phyloP scores from a whole-genome alignment of 139 green algal species.

The Asterochloris erici region DNA sequence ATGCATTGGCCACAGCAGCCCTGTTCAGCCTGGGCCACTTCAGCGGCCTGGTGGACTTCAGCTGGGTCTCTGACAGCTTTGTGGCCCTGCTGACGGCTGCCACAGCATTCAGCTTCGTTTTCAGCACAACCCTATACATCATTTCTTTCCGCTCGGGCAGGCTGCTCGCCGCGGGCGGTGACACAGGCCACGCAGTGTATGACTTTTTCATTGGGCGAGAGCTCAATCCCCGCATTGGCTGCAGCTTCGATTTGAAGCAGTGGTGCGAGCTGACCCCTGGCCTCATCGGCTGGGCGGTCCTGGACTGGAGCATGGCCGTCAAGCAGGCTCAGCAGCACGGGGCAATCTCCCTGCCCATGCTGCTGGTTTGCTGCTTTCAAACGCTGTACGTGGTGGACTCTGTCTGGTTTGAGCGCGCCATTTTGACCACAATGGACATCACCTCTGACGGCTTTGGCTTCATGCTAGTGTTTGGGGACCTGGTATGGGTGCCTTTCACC shows the following conservation, averaged over 20 bases:
- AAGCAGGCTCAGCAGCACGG: slow-evolving; percentile 57
- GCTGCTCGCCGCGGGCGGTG: slow-evolving; percentile 51
- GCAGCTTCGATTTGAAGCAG: slow-evolving; percentile 87
- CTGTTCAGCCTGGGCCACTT: slow-evolving; percentile 65
- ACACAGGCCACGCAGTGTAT: slow-evolving; percentile 59
- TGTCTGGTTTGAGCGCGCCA: slow-evolving; percentile 71
- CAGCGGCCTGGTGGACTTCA: slow-evolving; percentile 39
- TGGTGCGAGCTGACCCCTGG: slow-evolving; percentile 92
- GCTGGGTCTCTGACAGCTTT: slow-evolving; percentile 77
- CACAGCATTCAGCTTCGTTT: slow-evolving; percentile 43
- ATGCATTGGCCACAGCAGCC: slow-evolving; percentile 26
- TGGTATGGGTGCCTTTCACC: slow-evolving; percentile 96
- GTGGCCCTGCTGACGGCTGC: slow-evolving; percentile 71
- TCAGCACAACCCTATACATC: not conserved
- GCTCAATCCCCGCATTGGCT: slow-evolving; percentile 76
- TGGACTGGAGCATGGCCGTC: slow-evolving; percentile 63
- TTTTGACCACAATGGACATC: slow-evolving; percentile 98
- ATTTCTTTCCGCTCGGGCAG: slow-evolving; percentile 7
- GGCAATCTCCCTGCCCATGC: slow-evolving; percentile 62
- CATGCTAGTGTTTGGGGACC: slow-evolving; percentile 97
- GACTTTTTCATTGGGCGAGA: slow-evolving; percentile 94
- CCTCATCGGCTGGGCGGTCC: slow-evolving; percentile 64
- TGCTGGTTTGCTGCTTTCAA: slow-evolving; percentile 83
- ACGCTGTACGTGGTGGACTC: slow-evolving; percentile 61
- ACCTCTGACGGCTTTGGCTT: slow-evolving; percentile 97